These are phyloP conservation scores for Royoungia palumana DNA, from an alignment of 768 basidiomycete species.

Conservation along the genomic window DNA sequence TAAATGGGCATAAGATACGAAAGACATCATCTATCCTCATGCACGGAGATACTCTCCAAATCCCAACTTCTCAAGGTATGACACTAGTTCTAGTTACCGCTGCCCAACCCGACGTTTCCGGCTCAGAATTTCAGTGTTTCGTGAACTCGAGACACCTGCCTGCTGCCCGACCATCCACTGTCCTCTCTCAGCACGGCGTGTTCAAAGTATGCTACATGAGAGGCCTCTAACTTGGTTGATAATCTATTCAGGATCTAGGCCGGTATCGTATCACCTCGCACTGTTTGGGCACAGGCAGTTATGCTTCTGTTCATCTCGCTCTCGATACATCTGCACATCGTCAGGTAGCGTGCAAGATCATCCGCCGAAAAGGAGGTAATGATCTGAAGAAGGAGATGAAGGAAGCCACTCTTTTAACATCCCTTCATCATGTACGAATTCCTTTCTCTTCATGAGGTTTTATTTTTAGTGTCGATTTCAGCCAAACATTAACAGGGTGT, in stretches of 20 bases:
- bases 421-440: conserved; percentile 61
- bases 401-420: conserved; percentile 71
- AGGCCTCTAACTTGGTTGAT: background rate
- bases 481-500: conserved; percentile 82
- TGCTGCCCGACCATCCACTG: conserved; percentile 55
- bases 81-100: background rate
- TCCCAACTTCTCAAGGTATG: conserved; percentile 64
- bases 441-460: background rate
- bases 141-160: conserved; percentile 52
- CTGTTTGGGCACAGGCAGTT: conserved; percentile 76
- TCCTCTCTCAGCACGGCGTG: conserved; percentile 50
- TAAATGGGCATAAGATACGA: conserved; percentile 67
- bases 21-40: conserved; percentile 69
- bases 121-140: conserved; percentile 62
- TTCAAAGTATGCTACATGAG: conserved; percentile 45
- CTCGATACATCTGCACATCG: conserved; percentile 58
- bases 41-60: conserved; percentile 68
- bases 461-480: conserved; percentile 23
- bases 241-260: conserved; percentile 50
- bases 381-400: conserved; percentile 58
- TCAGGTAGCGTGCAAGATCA: conserved; percentile 84
- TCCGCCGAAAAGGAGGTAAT: conserved; percentile 53
- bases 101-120: background rate
- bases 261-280: conserved; percentile 73
- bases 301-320: conserved; percentile 79